Conservation (phyloP, 805 yeast species). For the Candida ponderosae region DNA sequence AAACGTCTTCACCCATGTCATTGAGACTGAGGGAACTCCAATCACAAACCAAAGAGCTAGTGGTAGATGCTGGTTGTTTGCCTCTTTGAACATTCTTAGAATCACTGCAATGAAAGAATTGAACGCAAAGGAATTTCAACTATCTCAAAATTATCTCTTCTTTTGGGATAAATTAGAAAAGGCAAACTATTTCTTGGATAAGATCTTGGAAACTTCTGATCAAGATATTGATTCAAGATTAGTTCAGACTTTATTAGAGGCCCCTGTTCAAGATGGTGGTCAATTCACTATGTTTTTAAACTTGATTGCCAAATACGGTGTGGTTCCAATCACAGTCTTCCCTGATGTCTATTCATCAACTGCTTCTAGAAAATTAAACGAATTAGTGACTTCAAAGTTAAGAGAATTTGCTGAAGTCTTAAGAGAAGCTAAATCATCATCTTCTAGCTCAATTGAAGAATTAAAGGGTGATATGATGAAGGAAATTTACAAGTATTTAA, state of each 20-base stretch:
- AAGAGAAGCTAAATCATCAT: slow-evolving; percentile 26
- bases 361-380: slow-evolving; percentile 43
- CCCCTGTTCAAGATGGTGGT: slow-evolving; percentile 79
- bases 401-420: slow-evolving; percentile 72
- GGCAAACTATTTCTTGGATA: slow-evolving; percentile 73
- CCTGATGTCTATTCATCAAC: slow-evolving; percentile 62
- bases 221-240: slow-evolving; percentile 64
- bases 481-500: slow-evolving; percentile 56
- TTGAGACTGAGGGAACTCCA: slow-evolving; percentile 46
- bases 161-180: slow-evolving; percentile 85
- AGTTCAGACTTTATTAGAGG: slow-evolving; percentile 54
- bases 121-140: slow-evolving; percentile 59
- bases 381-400: slow-evolving; percentile 57
- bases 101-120: slow-evolving; percentile 51
- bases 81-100: slow-evolving; percentile 69
- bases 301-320: slow-evolving; percentile 70
- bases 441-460: slow-evolving; percentile 13
- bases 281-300: slow-evolving; percentile 82
- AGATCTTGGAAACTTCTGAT: slow-evolving; percentile 59
- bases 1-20: slow-evolving; percentile 17
- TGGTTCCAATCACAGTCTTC: slow-evolving; percentile 65
- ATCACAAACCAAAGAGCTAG: slow-evolving; percentile 66
- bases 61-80: slow-evolving; percentile 89
- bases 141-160: slow-evolving; percentile 73
- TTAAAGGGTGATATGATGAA: slow-evolving; percentile 37